These are phyloP conservation scores for Ulota crispa DNA, from an alignment of 225 moss, liverwort and hornwort genomes.

Conservation along the genomic window DNA sequence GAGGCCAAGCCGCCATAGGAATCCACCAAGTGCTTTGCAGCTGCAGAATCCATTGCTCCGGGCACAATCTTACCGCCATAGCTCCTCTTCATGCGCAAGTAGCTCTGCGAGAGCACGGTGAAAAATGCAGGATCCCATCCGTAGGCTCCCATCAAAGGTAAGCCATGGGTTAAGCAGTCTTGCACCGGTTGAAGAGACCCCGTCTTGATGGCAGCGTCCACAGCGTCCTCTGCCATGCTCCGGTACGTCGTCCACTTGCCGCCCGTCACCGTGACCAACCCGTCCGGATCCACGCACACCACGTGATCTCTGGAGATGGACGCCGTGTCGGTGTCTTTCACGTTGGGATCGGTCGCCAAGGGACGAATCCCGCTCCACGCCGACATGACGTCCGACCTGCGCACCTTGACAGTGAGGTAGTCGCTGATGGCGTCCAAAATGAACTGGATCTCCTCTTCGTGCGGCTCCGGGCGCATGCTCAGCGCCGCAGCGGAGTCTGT, in stretches of 20 bases:
- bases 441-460: slow-evolving; percentile 92
- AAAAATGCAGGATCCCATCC: slow-evolving; percentile 85
- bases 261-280: slow-evolving; percentile 87
- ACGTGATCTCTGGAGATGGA: slow-evolving; percentile 97
- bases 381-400: slow-evolving; percentile 89
- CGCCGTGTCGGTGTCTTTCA: slow-evolving; percentile 86
- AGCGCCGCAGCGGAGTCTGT: slow-evolving; percentile 78
- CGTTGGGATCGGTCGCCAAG: slow-evolving; percentile 82
- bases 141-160: slow-evolving; percentile 86
- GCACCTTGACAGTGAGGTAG: slow-evolving; percentile 94
- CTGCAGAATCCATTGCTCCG: slow-evolving; percentile 94
- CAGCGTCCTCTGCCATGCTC: slow-evolving; percentile 97
- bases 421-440: slow-evolving; percentile 97
- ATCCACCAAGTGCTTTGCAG: slow-evolving; percentile 83
- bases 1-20: slow-evolving; percentile 92
- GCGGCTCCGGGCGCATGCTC: slow-evolving; percentile 88
- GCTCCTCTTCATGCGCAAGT: slow-evolving; percentile 90
- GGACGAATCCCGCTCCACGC: slow-evolving; percentile 99
- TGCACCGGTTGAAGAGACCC: slow-evolving; percentile 58
- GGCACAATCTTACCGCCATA: slow-evolving; percentile 93
- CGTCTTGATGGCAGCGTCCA: slow-evolving; percentile 67
- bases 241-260: slow-evolving; percentile 99
- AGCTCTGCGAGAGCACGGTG: slow-evolving; percentile 84
- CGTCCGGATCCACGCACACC: slow-evolving; percentile 73
- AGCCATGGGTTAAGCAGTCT: slow-evolving; percentile 66